Conservation (phyloP, 108 stramenopile species). For the Nitzschia sp. region DNA sequence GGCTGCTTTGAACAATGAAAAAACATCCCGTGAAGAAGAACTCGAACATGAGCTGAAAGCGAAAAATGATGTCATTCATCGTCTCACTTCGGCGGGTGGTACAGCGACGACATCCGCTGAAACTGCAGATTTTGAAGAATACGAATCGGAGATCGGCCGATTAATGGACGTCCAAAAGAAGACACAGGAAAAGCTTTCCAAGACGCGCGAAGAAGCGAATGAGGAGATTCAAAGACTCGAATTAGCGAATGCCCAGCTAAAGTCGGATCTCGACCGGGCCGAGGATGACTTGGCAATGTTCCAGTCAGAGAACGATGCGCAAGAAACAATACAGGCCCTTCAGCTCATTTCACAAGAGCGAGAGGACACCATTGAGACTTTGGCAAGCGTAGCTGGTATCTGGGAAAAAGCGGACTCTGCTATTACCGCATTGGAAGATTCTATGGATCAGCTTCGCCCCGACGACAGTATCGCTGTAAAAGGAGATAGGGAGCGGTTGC, state of each 20-base stretch:
- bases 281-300: slow-evolving; percentile 23
- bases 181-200: neutral
- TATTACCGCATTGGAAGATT: slow-evolving; percentile 26
- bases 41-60: slow-evolving; percentile 12
- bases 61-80: slow-evolving; percentile 24
- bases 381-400: slow-evolving; percentile 34
- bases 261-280: slow-evolving; percentile 18
- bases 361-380: slow-evolving; percentile 18
- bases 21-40: slow-evolving; percentile 13
- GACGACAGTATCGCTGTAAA: slow-evolving; percentile 18
- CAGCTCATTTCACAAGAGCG: slow-evolving; percentile 33
- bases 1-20: slow-evolving; percentile 51
- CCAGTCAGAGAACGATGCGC: slow-evolving; percentile 3
- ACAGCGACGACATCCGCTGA: neutral
- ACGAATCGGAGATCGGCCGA: slow-evolving; percentile 13
- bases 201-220: slow-evolving; percentile 7
- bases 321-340: slow-evolving; percentile 1
- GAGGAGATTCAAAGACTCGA: slow-evolving; percentile 19
- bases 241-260: slow-evolving; percentile 23
- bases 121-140: slow-evolving; percentile 10
- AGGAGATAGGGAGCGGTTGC: slow-evolving; percentile 30
- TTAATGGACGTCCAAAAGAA: slow-evolving; percentile 9
- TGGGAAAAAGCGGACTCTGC: slow-evolving; percentile 38
- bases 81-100: neutral
- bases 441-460: slow-evolving; percentile 26